These are phyloP conservation scores for Salisapilia sapeloensis DNA, from an alignment of 352 stramenopile genomes.

Conservation along the genomic window DNA sequence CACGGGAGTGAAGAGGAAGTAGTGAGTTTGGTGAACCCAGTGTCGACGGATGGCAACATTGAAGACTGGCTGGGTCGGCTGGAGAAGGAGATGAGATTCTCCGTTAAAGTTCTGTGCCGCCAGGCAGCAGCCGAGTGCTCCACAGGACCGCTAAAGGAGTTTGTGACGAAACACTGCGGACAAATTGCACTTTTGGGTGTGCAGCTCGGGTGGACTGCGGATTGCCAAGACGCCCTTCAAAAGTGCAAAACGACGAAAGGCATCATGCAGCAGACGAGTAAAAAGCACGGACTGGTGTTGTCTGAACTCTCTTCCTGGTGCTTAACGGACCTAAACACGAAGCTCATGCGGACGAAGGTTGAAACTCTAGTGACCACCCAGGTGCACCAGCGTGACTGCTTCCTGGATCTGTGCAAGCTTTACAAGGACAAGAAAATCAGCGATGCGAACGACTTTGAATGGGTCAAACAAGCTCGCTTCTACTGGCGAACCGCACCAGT, in stretches of 20 bases:
- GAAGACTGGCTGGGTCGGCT: slow-evolving; percentile 66
- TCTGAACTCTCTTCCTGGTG: slow-evolving; percentile 85
- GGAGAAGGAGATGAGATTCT: slow-evolving; percentile 50
- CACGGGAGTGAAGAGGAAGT: slow-evolving; percentile 56
- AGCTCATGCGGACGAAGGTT: slow-evolving; percentile 86
- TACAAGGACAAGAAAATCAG: slow-evolving; percentile 71
- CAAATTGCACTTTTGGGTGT: slow-evolving; percentile 66
- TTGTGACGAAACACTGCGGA: slow-evolving; percentile 50
- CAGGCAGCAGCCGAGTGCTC: slow-evolving; percentile 37
- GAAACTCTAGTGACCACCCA: slow-evolving; percentile 91
- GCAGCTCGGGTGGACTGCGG: slow-evolving; percentile 59
- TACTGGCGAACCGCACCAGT: slow-evolving; percentile 45
- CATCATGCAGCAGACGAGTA: slow-evolving; percentile 74
- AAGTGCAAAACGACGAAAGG: slow-evolving; percentile 70
- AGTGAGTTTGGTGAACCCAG: slow-evolving; percentile 31
- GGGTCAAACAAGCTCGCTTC: slow-evolving; percentile 66
- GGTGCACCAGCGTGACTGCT: slow-evolving; percentile 76
- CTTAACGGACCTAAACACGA: slow-evolving; percentile 76
- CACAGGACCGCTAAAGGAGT: slow-evolving; percentile 24
- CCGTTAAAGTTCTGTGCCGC: slow-evolving; percentile 42
- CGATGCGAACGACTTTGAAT: slow-evolving; percentile 69
- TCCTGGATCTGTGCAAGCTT: slow-evolving; percentile 39
- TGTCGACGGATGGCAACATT: slow-evolving; percentile 60
- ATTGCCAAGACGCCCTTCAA: slow-evolving; percentile 51
- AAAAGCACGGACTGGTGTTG: slow-evolving; percentile 59